phyloP scores from a whole-genome alignment of 208 protist species.

The Trypanosoma congolense region DNA sequence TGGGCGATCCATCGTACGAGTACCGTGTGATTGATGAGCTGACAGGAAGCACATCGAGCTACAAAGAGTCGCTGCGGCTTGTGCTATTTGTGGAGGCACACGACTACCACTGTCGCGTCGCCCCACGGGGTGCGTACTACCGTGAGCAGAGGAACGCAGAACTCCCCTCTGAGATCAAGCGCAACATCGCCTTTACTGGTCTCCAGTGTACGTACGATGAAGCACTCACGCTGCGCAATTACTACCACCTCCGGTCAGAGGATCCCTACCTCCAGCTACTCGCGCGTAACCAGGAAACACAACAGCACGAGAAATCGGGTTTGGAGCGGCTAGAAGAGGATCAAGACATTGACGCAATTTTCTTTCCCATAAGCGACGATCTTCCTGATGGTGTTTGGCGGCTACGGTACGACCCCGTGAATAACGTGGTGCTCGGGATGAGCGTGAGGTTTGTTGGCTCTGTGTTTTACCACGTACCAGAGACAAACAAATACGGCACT shows the following conservation, averaged over 20 bases:
- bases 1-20: slow-evolving; percentile 85
- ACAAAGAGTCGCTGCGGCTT: slow-evolving; percentile 76
- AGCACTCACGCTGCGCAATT: slow-evolving; percentile 66
- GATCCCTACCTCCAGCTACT: slow-evolving; percentile 71
- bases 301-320: slow-evolving; percentile 36
- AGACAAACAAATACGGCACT: slow-evolving; percentile 63
- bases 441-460: slow-evolving; percentile 66
- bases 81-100: slow-evolving; percentile 79
- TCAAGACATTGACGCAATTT: slow-evolving; percentile 54
- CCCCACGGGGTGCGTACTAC: slow-evolving; percentile 77
- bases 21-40: slow-evolving; percentile 55
- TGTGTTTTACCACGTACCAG: slow-evolving; percentile 78
- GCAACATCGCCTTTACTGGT: slow-evolving; percentile 54
- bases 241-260: slow-evolving; percentile 72
- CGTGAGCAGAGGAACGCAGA: slow-evolving; percentile 34
- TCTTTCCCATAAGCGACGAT: slow-evolving; percentile 73
- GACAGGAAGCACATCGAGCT: slow-evolving; percentile 25
- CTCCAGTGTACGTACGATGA: slow-evolving; percentile 34
- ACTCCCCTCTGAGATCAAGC: slow-evolving; percentile 32
- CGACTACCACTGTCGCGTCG: slow-evolving; percentile 77
- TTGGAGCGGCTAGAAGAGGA: slow-evolving; percentile 61
- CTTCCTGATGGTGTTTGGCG: slow-evolving; percentile 67
- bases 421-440: slow-evolving; percentile 61
- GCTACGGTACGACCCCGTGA: slow-evolving; percentile 61
- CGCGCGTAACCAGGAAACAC: slow-evolving; percentile 25